Percentiles rank a stretch among this genome's conserved stretches.
Conservation (phyloP, 139 green algal genomes). For the Deuterostichococcus epilithicus region DNA sequence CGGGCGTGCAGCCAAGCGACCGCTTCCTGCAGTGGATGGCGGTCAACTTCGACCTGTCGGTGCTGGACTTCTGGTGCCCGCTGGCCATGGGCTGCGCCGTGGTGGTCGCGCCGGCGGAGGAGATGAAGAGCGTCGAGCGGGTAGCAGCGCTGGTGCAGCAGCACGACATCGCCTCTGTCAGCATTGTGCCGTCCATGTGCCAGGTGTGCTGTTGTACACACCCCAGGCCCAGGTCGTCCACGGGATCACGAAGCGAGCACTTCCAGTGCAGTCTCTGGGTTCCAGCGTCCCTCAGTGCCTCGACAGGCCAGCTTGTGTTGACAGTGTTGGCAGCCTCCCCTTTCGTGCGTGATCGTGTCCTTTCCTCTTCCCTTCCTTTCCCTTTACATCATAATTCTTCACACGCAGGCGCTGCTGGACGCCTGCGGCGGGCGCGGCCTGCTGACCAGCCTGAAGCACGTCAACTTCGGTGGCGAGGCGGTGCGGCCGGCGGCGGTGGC, state of each 20-base stretch:
- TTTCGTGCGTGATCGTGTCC: not conserved
- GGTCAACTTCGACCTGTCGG: not conserved
- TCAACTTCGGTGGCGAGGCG: not conserved
- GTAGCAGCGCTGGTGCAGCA: not conserved
- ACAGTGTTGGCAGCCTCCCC: not conserved
- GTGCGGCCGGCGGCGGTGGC: not conserved
- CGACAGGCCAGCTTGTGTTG: not conserved
- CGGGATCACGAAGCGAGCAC: conserved; percentile 3
- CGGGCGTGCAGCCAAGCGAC: not conserved
- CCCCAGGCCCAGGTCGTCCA: not conserved
- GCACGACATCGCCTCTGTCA: not conserved
- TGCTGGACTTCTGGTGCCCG: not conserved
- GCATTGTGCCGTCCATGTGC: not conserved
- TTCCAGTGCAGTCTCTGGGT: conserved; percentile 4
- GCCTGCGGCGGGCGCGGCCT: not conserved
- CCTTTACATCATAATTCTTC: too few species aligned
- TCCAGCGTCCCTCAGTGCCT: not conserved
- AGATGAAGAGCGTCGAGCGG: not conserved
- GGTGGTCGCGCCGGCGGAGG: not conserved
- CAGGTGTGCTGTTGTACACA: not conserved
- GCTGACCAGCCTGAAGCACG: not conserved
- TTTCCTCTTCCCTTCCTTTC: not conserved
- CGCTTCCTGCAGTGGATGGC: not conserved
- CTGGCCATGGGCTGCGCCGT: not conserved
- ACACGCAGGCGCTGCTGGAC: not conserved